phyloP scores from a whole-genome alignment of 1,284 basidiomycete genomes.

The Coniferiporia weirii region DNA sequence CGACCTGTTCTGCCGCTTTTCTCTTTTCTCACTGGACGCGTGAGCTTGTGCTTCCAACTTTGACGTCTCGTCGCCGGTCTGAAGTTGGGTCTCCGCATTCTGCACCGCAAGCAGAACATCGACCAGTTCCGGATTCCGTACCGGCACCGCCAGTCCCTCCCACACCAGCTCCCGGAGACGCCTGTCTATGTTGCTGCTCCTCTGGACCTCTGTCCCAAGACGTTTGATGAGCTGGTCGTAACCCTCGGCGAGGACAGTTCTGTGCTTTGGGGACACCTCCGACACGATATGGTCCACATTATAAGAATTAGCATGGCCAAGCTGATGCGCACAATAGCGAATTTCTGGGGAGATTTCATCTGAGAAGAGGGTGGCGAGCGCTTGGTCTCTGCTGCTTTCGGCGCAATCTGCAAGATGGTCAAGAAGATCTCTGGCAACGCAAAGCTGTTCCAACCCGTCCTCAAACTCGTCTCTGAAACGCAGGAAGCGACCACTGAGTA shows the following conservation, averaged over 20 bases:
- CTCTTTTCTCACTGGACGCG: slow-evolving; percentile 32
- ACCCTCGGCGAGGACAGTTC: slow-evolving; percentile 56
- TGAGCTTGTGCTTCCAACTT: slow-evolving; percentile 23
- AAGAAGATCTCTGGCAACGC: slow-evolving; percentile 75
- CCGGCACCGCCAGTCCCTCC: slow-evolving; percentile 80
- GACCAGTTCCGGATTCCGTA: slow-evolving; percentile 89
- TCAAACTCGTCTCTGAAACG: slow-evolving; percentile 72
- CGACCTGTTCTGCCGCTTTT: slow-evolving; percentile 43
- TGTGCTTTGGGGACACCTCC: slow-evolving; percentile 60
- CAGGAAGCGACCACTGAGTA: slow-evolving; percentile 72
- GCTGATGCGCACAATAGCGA: slow-evolving; percentile 87
- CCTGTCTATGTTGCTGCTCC: slow-evolving; percentile 35
- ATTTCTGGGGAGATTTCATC: slow-evolving; percentile 91
- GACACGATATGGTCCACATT: slow-evolving; percentile 80
- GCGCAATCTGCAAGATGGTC: slow-evolving; percentile 66
- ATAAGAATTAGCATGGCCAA: slow-evolving; percentile 70
- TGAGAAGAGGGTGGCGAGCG: slow-evolving; percentile 78
- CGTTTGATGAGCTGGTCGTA: slow-evolving; percentile 55
- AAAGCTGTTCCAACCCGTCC: slow-evolving; percentile 73
- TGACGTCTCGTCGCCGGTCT: slow-evolving; percentile 26
- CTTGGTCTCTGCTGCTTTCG: slow-evolving; percentile 83
- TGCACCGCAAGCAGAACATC: slow-evolving; percentile 83
- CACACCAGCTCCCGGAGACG: slow-evolving; percentile 64
- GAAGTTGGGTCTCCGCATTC: slow-evolving; percentile 60
- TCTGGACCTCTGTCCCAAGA: slow-evolving; percentile 43